phyloP scores from a whole-genome alignment of 2,329 filamentous ascomycete species.

The Mycocentrospora acerina region DNA sequence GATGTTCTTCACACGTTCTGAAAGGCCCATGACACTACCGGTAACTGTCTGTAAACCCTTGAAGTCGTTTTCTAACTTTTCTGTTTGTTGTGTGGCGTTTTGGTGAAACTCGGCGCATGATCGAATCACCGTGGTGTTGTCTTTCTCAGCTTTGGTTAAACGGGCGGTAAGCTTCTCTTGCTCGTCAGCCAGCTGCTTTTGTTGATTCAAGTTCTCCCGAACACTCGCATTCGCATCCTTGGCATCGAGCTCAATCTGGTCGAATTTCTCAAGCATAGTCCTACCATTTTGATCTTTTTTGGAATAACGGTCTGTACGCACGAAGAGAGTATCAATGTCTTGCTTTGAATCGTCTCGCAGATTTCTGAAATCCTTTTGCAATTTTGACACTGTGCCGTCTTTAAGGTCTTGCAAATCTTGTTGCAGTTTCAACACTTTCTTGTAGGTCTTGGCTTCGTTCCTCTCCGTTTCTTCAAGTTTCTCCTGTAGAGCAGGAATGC shows the following conservation, averaged over 20 bases:
- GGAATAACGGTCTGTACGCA: too few species aligned
- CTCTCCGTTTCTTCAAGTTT: not conserved
- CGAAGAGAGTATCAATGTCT: not conserved
- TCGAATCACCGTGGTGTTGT: not conserved
- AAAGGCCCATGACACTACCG: not conserved
- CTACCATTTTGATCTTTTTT: not conserved
- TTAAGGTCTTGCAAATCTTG: too few species aligned
- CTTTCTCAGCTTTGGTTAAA: not conserved
- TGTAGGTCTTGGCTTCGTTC: not conserved
- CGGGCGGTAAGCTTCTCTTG: not conserved
- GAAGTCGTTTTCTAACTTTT: not conserved
- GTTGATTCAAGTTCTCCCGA: not conserved
- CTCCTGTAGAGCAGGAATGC: slow-evolving; percentile 2
- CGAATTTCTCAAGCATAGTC: not conserved
- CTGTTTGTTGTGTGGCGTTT: not conserved
- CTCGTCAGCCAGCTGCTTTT: not conserved
- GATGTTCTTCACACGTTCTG: too few species aligned
- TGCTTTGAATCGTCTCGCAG: not conserved
- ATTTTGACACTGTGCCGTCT: not conserved
- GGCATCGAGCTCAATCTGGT: not conserved
- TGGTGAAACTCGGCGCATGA: too few species aligned
- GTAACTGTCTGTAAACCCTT: not conserved
- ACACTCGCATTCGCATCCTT: too few species aligned
- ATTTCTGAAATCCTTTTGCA: not conserved
- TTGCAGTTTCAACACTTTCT: not conserved